Evolutionary conservation across 148 eudicot species (phyloP).

Genomic region (Chenopodium suecicum): DNA sequence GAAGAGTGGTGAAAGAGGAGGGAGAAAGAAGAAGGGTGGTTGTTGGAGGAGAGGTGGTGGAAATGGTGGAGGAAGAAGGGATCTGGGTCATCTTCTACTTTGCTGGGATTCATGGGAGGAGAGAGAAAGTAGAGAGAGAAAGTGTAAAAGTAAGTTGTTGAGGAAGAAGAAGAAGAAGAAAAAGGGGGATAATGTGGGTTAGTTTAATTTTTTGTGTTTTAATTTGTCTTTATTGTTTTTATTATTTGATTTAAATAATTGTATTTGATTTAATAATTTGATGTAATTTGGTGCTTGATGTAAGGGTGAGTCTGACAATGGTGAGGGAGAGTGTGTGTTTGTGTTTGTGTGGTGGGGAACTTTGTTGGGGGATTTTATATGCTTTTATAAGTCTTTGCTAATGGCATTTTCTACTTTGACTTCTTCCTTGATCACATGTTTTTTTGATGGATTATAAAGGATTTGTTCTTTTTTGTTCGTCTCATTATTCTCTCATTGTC

Average conservation of each 20-base stretch:
- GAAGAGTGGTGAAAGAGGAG: slow-evolving; percentile 46
- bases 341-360: background rate
- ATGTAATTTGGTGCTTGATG: background rate
- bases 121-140: background rate
- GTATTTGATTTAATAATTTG: background rate
- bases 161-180: background rate
- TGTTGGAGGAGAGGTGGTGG: slow-evolving; percentile 28
- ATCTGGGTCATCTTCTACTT: slow-evolving; percentile 54
- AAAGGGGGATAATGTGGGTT: too few species aligned
- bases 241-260: too few species aligned
- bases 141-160: too few species aligned
- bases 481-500: too few species aligned
- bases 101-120: slow-evolving; percentile 55
- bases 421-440: background rate
- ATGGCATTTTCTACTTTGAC: slow-evolving; percentile 4
- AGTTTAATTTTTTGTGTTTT: too few species aligned
- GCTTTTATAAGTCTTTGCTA: background rate
- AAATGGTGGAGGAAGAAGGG: slow-evolving; percentile 37
- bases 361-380: too few species aligned
- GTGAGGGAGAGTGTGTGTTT: background rate
- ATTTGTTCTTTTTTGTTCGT: too few species aligned
- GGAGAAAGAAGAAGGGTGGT: slow-evolving; percentile 26
- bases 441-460: background rate
- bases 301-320: slow-evolving; percentile 12
- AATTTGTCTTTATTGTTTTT: background rate